Conservation (phyloP, 2,329 filamentous ascomycete species). For the Uncinocarpus reesii region DNA sequence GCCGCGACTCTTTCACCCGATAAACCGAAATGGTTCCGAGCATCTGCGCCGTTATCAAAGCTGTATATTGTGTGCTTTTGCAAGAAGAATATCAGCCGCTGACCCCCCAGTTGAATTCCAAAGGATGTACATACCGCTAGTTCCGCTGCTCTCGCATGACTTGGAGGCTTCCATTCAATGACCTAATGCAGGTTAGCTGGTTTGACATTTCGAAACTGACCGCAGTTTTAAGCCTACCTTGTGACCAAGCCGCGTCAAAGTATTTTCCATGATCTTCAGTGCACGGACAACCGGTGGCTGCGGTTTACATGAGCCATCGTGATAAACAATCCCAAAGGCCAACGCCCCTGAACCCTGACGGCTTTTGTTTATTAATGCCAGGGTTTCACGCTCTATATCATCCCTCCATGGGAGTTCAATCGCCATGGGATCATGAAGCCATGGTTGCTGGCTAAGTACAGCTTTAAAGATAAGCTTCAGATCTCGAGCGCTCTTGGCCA, state of each 20-base stretch:
- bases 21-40: constrained; percentile 42
- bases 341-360: constrained; percentile 31
- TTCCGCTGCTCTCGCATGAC: constrained; percentile 34
- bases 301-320: constrained; percentile 42
- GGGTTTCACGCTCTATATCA: constrained; percentile 30
- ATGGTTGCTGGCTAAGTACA: constrained; percentile 50
- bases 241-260: constrained; percentile 45
- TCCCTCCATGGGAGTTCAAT: constrained; percentile 56
- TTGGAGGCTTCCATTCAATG: constrained; percentile 50
- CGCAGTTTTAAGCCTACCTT: constrained; percentile 21
- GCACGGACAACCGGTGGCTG: constrained; percentile 51
- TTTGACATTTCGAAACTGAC: neutral
- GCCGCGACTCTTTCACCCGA: constrained; percentile 41
- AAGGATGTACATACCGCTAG: constrained; percentile 34
- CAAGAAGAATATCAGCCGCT: neutral
- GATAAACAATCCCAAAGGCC: constrained; percentile 45
- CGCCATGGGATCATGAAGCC: constrained; percentile 56
- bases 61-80: neutral
- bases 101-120: neutral
- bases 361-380: constrained; percentile 32
- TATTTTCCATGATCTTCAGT: constrained; percentile 42
- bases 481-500: constrained; percentile 47
- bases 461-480: constrained; percentile 48
- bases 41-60: constrained; percentile 34
- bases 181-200: constrained; percentile 23